Conservation (phyloP, 2,329 filamentous ascomycete genomes). For the Lomentospora prolificans region DNA sequence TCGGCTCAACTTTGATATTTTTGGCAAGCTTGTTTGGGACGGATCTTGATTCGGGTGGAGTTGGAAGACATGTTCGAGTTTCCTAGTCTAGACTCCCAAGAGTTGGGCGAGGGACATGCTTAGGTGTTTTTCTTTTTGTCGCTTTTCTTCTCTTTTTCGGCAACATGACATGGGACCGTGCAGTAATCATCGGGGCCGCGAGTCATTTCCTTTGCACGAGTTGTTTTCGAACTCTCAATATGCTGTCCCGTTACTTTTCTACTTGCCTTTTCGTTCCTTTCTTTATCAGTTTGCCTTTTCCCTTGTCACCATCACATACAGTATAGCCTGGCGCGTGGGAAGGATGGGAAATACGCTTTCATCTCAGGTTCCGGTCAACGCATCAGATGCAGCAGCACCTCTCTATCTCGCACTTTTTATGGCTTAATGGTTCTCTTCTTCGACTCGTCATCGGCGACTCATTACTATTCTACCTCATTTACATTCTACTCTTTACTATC, state of each 20-base stretch:
- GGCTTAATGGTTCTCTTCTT: conserved; percentile 4
- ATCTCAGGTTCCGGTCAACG: neutral
- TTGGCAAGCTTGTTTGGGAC: conserved; percentile 2
- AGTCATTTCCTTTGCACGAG: too few relatives aligned
- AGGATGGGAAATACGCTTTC: conserved; percentile 3
- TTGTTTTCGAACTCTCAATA: too few relatives aligned
- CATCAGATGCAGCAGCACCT: neutral
- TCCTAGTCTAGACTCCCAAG: conserved; percentile 5
- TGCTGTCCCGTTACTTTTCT: neutral
- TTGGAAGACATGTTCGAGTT: conserved; percentile 7
- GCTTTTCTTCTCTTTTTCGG: neutral
- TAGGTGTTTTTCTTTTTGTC: conserved; percentile 1
- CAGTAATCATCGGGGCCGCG: neutral
- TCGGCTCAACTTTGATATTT: conserved; percentile 3
- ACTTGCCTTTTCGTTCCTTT: conserved; percentile 6
- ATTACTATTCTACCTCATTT: neutral
- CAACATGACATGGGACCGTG: neutral
- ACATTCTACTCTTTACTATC: neutral
- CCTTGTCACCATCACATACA: conserved; percentile 3
- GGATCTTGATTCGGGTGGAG: conserved; percentile 6
- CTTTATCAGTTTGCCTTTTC: conserved; percentile 3
- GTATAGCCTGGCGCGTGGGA: conserved; percentile 3
- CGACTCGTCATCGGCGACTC: neutral
- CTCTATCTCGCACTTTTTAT: neutral
- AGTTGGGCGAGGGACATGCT: conserved; percentile 6